Evolutionary conservation across 257 asterid species (phyloP), one percentile per base, ranked within the genome.

Genomic region (Nyctanthes arbortristis): DNA sequence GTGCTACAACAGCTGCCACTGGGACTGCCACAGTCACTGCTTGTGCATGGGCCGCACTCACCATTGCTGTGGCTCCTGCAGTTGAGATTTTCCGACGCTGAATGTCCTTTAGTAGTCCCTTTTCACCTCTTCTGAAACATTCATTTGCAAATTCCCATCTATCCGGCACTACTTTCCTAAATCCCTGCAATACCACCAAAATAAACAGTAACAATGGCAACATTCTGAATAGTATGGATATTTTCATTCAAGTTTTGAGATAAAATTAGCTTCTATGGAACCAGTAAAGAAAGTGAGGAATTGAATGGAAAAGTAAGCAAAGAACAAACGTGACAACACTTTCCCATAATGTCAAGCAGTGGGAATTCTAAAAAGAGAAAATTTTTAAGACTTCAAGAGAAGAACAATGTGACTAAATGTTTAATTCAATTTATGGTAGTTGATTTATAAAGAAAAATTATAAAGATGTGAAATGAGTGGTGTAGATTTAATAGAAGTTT

Each of bases 71-170:
- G 7, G 65, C 31, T 0, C 55, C 7, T 1, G 57, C 20, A 33
- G 75, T 24, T 12, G 81, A 69, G 2, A 81, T 81, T 63, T 82
- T 82, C 78, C 84, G 66, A 28, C 87, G 78, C 29, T 78, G 84
- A 40, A 78, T 82, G 24, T 75, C 82, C 43, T 73, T 74, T 9
- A 82, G 54, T 1, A 82, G 54, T 25, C 73, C 75, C 54, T 82
- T 78, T 29, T 82, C 79, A 7, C 87, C 87, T 60, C 66, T 65
- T 32, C 77, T 68, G 40, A 82, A 82, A 55, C 78, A 78, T 0
- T 82, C 84, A 24, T 82, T 78, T 0, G 84, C 84, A 3, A 82
- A 82, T 52, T 82, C 87, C 87, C 87, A 82, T n/a, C 87, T 75
- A 69, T 82, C 84, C 14, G 87, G 84, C 24, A 78, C 79, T 4